These are phyloP conservation scores for Hypoxylon sp. DNA, from an alignment of 2,329 filamentous ascomycete genomes.

Conservation along the genomic window DNA sequence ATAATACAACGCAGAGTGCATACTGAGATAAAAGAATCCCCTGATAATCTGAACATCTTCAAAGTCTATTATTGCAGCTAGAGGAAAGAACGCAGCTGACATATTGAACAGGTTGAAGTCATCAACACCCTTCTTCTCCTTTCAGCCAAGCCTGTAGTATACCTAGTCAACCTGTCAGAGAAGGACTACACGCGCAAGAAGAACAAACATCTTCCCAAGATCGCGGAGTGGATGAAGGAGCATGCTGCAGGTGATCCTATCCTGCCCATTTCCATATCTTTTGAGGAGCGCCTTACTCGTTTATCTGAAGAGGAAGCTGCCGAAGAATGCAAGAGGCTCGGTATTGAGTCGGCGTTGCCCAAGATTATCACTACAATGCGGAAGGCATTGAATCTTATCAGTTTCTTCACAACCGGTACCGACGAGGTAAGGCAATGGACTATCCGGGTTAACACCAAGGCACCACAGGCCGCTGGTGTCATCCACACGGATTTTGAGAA, in stretches of 20 bases:
- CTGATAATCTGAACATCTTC: constrained; percentile 66
- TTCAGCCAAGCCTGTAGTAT: constrained; percentile 96
- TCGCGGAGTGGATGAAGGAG: constrained; percentile 95
- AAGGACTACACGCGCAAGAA: constrained; percentile 98
- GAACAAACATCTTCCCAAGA: constrained; percentile 97
- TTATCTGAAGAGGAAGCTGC: constrained; percentile 83
- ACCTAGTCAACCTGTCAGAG: constrained; percentile 96
- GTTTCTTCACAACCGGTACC: constrained; percentile 96
- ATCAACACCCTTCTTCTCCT: constrained; percentile 98
- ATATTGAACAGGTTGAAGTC: constrained; percentile 81
- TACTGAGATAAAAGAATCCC: constrained; percentile 87
- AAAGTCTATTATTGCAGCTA: constrained; percentile 34
- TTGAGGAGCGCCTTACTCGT: constrained; percentile 90
- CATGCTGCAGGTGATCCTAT: constrained; percentile 90
- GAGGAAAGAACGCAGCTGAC: constrained; percentile 50
- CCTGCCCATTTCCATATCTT: constrained; percentile 91
- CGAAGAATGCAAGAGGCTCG: constrained; percentile 91
- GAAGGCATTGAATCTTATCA: constrained; percentile 88
- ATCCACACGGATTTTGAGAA: constrained; percentile 99
- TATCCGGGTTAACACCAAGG: constrained; percentile 94
- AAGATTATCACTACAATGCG: constrained; percentile 96
- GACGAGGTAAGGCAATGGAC: constrained; percentile 99
- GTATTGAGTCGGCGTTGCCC: constrained; percentile 88
- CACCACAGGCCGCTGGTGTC: constrained; percentile 96
- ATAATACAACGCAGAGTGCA: constrained; percentile 80